Evolutionary conservation across 1,284 basidiomycete species (phyloP).

Genomic region (Wolfiporia cocos): DNA sequence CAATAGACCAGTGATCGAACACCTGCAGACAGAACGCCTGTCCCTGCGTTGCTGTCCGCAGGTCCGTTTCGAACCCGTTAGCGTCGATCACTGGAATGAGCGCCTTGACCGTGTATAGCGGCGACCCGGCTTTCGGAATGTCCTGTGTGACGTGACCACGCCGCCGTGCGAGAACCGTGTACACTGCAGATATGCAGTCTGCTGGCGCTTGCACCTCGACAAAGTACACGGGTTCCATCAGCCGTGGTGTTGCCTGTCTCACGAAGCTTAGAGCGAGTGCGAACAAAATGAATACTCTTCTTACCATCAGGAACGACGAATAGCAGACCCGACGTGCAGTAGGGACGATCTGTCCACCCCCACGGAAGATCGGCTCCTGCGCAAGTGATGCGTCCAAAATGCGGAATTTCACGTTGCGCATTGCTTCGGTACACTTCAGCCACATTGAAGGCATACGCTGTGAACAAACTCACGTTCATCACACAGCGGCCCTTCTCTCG

Average conservation of each 20-base stretch:
- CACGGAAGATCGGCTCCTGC: constrained; percentile 93
- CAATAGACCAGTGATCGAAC: constrained; percentile 98
- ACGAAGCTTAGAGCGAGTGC: too few relatives aligned
- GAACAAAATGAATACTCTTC: constrained; percentile 13
- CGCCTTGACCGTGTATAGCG: constrained; percentile 95
- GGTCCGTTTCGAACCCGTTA: constrained; percentile 98
- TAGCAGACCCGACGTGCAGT: constrained; percentile 92
- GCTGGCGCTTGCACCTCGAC: constrained; percentile 98
- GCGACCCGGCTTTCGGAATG: constrained; percentile 94
- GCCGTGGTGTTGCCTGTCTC: constrained; percentile 82
- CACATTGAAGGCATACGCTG: too few relatives aligned
- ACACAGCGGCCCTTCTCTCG: constrained; percentile 94
- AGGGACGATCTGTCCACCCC: constrained; percentile 34
- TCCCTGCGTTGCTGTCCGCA: constrained; percentile 95
- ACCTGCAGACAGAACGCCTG: constrained; percentile 96
- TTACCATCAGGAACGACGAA: constrained; percentile 95
- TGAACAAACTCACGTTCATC: constrained; percentile 85
- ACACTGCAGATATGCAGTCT: constrained; percentile 97
- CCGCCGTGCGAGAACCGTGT: constrained; percentile 93
- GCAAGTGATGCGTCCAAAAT: constrained; percentile 89
- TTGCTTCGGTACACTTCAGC: too few relatives aligned
- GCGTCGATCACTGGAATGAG: constrained; percentile 98
- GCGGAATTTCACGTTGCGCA: constrained; percentile 98
- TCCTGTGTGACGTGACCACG: constrained; percentile 98
- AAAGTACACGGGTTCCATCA: constrained; percentile 97